Conservation (phyloP, 768 basidiomycete species). For the Phanerodontia chrysosporium region DNA sequence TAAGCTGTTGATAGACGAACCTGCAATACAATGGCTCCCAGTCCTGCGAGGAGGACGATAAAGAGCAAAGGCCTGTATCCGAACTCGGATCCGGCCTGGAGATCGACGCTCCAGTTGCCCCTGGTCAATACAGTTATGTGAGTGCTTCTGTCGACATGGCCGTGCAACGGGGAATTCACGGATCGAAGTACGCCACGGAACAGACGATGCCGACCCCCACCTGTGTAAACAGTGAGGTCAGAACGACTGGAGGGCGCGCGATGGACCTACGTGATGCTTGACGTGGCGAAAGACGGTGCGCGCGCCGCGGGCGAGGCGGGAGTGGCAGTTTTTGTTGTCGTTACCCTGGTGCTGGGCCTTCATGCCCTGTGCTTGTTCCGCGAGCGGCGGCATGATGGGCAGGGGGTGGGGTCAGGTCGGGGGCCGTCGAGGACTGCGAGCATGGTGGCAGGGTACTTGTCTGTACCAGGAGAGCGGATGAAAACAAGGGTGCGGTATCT, state of each 20-base stretch:
- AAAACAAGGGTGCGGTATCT: conserved; percentile 22
- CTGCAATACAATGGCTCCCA: conserved; percentile 83
- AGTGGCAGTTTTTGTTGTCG: not conserved
- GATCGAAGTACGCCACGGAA: conserved; percentile 85
- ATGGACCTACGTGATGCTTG: conserved; percentile 16
- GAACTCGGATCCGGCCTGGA: conserved; percentile 82
- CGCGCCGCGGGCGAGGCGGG: not conserved
- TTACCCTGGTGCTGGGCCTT: conserved; percentile 2
- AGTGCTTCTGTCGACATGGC: not conserved
- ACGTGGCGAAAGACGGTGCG: conserved; percentile 12
- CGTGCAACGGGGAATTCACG: conserved; percentile 42
- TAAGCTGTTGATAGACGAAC: conserved; percentile 29
- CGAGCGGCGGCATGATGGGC: conserved; percentile 19
- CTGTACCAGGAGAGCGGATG: conserved; percentile 21
- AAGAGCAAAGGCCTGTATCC: conserved; percentile 81
- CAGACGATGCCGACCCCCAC: conserved; percentile 83
- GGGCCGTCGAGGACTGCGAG: conserved; percentile 4
- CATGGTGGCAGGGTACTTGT: conserved; percentile 19
- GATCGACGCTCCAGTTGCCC: conserved; percentile 88
- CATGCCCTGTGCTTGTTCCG: not conserved
- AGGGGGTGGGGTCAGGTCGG: conserved; percentile 8
- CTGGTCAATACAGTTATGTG: conserved; percentile 27
- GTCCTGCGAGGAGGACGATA: conserved; percentile 74
- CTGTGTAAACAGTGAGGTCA: conserved; percentile 30
- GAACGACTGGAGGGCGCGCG: not conserved